Percentiles rank a stretch among this genome's conserved stretches.
phyloP scores from a whole-genome alignment of 1,139 yeast genomes.

The Saccharomyces hybrid region DNA sequence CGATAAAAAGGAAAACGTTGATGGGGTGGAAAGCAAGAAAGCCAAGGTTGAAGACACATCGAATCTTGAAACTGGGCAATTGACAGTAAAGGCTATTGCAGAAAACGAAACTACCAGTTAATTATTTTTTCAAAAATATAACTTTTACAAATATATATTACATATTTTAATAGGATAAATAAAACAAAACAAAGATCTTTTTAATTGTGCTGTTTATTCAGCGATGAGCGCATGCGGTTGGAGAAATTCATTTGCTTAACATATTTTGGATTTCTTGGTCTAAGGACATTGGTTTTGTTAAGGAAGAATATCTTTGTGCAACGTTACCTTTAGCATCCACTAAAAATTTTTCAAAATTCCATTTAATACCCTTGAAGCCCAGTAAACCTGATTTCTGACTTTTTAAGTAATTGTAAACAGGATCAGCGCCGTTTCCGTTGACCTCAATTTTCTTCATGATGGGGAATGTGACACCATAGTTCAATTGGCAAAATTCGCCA shows the following conservation, averaged over 20 bases:
- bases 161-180: not conserved
- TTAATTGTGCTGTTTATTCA: not conserved
- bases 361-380: slow-evolving; percentile 75
- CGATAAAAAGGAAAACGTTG: slow-evolving; percentile 3
- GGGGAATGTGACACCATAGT: slow-evolving; percentile 84
- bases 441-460: slow-evolving; percentile 81
- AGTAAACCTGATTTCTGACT: slow-evolving; percentile 47
- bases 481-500: slow-evolving; percentile 51
- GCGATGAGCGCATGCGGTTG: too few species aligned
- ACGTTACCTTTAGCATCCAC: slow-evolving; percentile 68
- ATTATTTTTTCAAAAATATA: not conserved
- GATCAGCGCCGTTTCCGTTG: slow-evolving; percentile 74
- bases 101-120: not conserved
- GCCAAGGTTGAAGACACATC: not conserved
- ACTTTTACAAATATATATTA: not conserved
- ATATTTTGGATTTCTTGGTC: slow-evolving; percentile 43
- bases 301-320: slow-evolving; percentile 58
- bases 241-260: slow-evolving; percentile 25
- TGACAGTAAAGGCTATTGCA: not conserved
- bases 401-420: slow-evolving; percentile 75
- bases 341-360: slow-evolving; percentile 95
- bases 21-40: not conserved
- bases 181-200: not conserved
- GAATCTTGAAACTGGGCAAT: not conserved
- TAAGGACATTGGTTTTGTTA: slow-evolving; percentile 57